Conservation (phyloP, 2,329 filamentous ascomycete species). For the Berkeleyomyces rouxiae region DNA sequence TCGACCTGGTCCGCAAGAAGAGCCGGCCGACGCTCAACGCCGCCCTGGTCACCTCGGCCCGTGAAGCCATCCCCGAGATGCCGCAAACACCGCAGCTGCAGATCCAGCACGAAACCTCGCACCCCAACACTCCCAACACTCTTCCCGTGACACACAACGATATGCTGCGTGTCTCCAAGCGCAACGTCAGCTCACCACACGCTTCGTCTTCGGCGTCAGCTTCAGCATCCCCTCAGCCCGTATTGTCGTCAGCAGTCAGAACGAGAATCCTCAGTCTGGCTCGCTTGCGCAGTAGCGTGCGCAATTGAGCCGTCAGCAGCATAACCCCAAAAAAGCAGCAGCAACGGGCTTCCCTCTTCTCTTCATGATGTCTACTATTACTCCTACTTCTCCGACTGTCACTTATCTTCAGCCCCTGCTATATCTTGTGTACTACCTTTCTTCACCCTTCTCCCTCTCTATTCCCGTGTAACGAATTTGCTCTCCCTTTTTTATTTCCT, state of each 20-base stretch:
- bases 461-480: constrained; percentile 6
- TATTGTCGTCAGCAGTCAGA: constrained; percentile 14
- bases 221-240: not conserved
- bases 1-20: constrained; percentile 38
- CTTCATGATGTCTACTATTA: not conserved
- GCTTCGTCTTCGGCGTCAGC: constrained; percentile 13
- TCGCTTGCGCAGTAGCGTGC: constrained; percentile 7
- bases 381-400: not conserved
- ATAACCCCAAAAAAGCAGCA: not conserved
- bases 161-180: constrained; percentile 28
- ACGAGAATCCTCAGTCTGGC: constrained; percentile 10
- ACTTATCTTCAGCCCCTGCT: not conserved
- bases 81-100: not conserved
- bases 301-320: not conserved
- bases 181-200: constrained; percentile 21
- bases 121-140: constrained; percentile 15
- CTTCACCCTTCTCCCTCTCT: not conserved
- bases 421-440: not conserved
- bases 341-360: not conserved
- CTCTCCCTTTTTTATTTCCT: constrained; percentile 3
- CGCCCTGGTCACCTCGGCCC: constrained; percentile 19
- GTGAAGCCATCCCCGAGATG: constrained; percentile 23
- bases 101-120: not conserved
- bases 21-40: constrained; percentile 32
- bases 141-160: constrained; percentile 31